Percentiles rank a stretch among this genome's conserved stretches.
Conservation (phyloP, 2,329 filamentous ascomycete genomes). For the Fusarium napiforme region DNA sequence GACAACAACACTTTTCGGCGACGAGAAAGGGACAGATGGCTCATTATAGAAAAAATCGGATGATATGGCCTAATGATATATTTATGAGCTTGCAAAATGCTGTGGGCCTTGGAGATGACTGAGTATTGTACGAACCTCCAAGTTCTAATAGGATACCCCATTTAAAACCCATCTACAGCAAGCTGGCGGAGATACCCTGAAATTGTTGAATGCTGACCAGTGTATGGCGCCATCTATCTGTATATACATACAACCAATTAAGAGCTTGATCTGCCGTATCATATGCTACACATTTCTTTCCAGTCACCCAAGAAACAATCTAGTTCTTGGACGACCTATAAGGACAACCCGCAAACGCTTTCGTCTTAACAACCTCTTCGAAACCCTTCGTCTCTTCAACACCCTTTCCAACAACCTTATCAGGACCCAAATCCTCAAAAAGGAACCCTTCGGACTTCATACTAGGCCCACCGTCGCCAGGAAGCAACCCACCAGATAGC, state of each 20-base stretch:
- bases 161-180: not conserved
- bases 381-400: slow-evolving; percentile 52
- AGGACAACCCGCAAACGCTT: slow-evolving; percentile 57
- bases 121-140: not conserved
- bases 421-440: slow-evolving; percentile 71
- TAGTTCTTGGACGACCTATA: slow-evolving; percentile 41
- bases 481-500: slow-evolving; percentile 57
- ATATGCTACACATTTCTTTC: not conserved
- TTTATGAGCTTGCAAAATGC: not conserved
- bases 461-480: slow-evolving; percentile 53
- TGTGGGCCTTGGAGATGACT: not conserved
- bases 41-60: not conserved
- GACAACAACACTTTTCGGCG: not conserved
- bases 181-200: not conserved
- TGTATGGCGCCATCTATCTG: not conserved
- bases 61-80: not conserved
- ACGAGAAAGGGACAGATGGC: not conserved
- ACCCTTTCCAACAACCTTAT: slow-evolving; percentile 63
- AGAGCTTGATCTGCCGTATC: not conserved
- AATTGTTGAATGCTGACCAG: too few relatives aligned
- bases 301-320: not conserved
- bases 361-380: slow-evolving; percentile 46
- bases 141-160: not conserved
- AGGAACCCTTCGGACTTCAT: slow-evolving; percentile 63
- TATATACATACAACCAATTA: not conserved